Base-by-base conservation (phyloP, 306 rosid species). In the Hippophae gyantsensis region DNA sequence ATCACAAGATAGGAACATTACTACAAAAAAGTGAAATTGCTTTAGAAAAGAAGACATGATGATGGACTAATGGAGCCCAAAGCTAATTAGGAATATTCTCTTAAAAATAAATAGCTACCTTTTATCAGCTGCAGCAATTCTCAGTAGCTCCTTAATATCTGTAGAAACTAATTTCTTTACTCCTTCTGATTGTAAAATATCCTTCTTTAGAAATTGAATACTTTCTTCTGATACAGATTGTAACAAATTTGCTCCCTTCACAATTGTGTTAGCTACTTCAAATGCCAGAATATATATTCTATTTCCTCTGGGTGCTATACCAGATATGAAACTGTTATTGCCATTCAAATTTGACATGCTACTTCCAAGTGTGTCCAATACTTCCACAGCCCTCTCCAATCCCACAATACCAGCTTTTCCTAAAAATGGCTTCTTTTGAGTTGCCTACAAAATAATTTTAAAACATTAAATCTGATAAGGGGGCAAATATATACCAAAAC, bases 261-360 rank as follows among this genome's bases (percentile, higher is more conserved):
- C 76, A 69, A 93, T 70, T 18, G 97, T 88, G 42, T 93, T 93
- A 49, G 99, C 99, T 52, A 93, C 94, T 82, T 93, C 99, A 78
- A 89, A 93, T n/a, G 97, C 86, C 73, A 93, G 51, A 52, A 93
- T 84, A 50, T 95, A 80, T 54, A 89, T 79, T 48, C 58, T 89
- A 40, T 66, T 68, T 64, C 89, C 90, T 70, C 75, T 77, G 51
- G 89, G 71, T 69, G 77, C 65, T 47, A 61, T 56, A 57, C 79
- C 83, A 63, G 87, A 48, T 63, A 57, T 68, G 74, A 87, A 77
- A 43, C 92, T 89, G 11, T 58, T 52, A 63, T 71, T 57, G 62
- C 62, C 48, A 43, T 82, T 83, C 58, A 81, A 77, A 78, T 70
- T 85, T 48, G 93, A 71, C 74, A 92, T 69, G 71, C 95, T 80